Conservation (phyloP, 1,139 yeast genomes). For the Taphrina betulina region DNA sequence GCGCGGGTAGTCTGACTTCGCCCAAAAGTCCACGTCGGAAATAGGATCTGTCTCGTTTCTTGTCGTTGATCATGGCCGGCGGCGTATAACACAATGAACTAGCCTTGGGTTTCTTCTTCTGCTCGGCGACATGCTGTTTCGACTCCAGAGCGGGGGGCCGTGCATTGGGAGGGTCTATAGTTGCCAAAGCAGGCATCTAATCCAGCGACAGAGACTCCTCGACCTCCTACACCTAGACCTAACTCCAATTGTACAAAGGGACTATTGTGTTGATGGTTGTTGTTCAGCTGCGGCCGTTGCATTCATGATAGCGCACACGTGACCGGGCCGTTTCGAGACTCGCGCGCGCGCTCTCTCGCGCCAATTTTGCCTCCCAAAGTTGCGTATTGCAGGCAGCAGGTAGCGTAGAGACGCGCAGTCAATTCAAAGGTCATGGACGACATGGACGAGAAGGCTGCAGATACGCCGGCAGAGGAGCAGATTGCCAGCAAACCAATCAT, state of each 20-base stretch:
- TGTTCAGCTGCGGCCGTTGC: slow-evolving; percentile 1
- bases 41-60: slow-evolving; percentile 75
- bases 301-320: too few species aligned
- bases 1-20: too few species aligned
- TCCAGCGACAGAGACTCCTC: too few species aligned
- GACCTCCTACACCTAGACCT: not conserved
- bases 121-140: slow-evolving; percentile 8
- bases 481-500: slow-evolving; percentile 1
- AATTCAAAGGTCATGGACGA: too few species aligned
- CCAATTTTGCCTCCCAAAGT: too few species aligned
- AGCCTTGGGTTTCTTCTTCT: slow-evolving; percentile 78
- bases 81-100: slow-evolving; percentile 92
- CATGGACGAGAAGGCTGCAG: slow-evolving; percentile 15
- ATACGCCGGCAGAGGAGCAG: not conserved
- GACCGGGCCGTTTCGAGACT: too few species aligned
- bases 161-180: slow-evolving; percentile 14
- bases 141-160: slow-evolving; percentile 2
- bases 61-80: slow-evolving; percentile 83
- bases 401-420: too few species aligned
- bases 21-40: slow-evolving; percentile 90
- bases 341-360: too few species aligned
- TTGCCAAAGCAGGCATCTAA: slow-evolving; percentile 16
- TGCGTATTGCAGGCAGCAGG: too few species aligned
- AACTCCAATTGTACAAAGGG: too few species aligned
- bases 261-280: slow-evolving; percentile 20